Evolutionary conservation across 768 basidiomycete species (phyloP), one percentile per base, ranked within the genome.

Genomic region (Gloeopeniophorella convolvens): DNA sequence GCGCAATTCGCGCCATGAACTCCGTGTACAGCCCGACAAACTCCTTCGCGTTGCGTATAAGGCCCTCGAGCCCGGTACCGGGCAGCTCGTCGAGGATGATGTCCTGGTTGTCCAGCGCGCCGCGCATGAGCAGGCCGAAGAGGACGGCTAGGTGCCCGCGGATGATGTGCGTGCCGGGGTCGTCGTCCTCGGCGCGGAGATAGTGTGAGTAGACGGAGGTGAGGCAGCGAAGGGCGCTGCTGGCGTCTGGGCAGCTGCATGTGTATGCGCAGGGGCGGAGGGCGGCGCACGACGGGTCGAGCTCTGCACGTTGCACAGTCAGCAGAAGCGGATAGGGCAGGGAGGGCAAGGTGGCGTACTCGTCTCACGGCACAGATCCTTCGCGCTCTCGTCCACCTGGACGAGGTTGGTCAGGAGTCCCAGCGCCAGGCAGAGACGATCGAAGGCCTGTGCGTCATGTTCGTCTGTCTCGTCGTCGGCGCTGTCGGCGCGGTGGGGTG

Each of bases 331-430:
- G 20, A 33, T 10, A 18, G 56, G 28, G 42, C n/a, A 37, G 39
- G 21, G 15, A 24, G 26, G 16, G 20, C 32, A 30, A n/a, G n/a
- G 30, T 39, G 1, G 64, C 80, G 54, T 61, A 85, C 85, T 67
- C 32, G 70, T 75, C 11, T 71, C 68, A 34, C 75, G 71, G 8
- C 79, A 62, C 2, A 68, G 57, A 31, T 71, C 63, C 36, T 77
- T 78, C 9, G 74, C 72, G n/a, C 65, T 68, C 0, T 73, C 70
- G n/a, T 73, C 68, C 5, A 68, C 69, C 59, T 89, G 84, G 0
- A 87, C 78, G 35, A 90, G 68, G 63, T 89, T 90, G 45, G 86
- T 87, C 33, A 90, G 67, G 9, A 90, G 67, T 1, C 82, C 89
- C 5, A 91, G 73, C 5, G 81, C 76, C 23, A 91, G 79, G 63